Evolutionary conservation across 164 flowering plant species (phyloP), one percentile per base, ranked within the genome.

Genomic region (Sedum album): DNA sequence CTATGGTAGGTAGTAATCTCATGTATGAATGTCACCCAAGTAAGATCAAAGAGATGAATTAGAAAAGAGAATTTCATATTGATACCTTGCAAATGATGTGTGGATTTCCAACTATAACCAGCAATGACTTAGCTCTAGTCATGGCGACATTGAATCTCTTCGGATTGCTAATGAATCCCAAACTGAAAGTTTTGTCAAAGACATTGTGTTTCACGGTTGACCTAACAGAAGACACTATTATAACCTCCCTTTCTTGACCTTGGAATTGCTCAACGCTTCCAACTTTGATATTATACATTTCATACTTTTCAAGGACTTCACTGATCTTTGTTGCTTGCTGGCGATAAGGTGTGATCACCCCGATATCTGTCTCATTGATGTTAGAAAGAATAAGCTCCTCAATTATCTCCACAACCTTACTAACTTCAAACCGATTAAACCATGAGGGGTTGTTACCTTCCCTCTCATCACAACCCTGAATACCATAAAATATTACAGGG

Each of bases 191-290:
- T 71, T 53, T 84, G 79, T 94, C 99, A 70, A 87, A 87, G 35
- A 87, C 92, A 67, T 90, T 83, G 73, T 91, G 96, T 65, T 84
- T 87, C 65, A 92, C 66, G 4, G 99, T 90, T 35, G 99, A 94
- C 48, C 99, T 81, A 33, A 94, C 99, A 7, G 99, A 91, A 31
- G 99, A 94, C 44, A 94, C 72, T 20, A 94, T 85, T 26, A 94
- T 90, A 11, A 91, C 89, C 65, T 84, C 68, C 71, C 78, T 82
- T 73, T 90, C 99, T 72, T 90, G 99, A 51, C 99, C 99, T 68
- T 94, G 97, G 71, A 91, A 94, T 73, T 91, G 97, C 69, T 94
- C 99, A 17, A 94, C 97, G 70, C 97, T 94, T 33, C 99, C 99
- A 73, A 94, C 92, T 76, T 87, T 90, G 26, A 90, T 64, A 41